Conservation (phyloP, 345 rosid species). For the Clausena lansium region DNA sequence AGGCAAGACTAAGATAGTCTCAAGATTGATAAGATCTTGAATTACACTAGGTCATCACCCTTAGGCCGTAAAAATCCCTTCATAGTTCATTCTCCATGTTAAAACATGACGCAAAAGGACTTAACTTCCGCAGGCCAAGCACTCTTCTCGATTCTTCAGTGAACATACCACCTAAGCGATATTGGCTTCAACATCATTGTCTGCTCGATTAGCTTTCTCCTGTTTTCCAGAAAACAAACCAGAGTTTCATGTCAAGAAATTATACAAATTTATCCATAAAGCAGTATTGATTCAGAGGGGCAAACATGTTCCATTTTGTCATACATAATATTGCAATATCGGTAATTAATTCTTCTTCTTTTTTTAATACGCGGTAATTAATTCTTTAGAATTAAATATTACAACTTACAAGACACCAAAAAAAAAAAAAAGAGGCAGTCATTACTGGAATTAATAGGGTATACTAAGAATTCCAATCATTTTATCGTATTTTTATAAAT, state of each 20-base stretch:
- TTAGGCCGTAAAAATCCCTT: background rate
- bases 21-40: background rate
- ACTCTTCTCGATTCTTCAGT: background rate
- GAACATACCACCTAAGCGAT: background rate
- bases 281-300: background rate
- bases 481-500: background rate
- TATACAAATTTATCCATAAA: background rate
- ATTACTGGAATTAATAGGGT: background rate
- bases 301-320: background rate
- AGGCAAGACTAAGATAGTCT: background rate
- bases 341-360: background rate
- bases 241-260: background rate
- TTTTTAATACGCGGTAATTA: too few relatives aligned
- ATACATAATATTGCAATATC: background rate
- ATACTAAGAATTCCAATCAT: background rate
- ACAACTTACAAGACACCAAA: background rate
- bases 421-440: background rate
- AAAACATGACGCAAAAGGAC: background rate
- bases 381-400: background rate
- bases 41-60: background rate
- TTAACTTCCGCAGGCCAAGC: constrained; percentile 1
- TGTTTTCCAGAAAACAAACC: background rate
- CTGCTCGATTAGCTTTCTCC: background rate
- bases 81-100: background rate
- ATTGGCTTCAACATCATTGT: background rate